phyloP scores from a whole-genome alignment of 768 basidiomycete species.

The Hirschioporus abietinus region DNA sequence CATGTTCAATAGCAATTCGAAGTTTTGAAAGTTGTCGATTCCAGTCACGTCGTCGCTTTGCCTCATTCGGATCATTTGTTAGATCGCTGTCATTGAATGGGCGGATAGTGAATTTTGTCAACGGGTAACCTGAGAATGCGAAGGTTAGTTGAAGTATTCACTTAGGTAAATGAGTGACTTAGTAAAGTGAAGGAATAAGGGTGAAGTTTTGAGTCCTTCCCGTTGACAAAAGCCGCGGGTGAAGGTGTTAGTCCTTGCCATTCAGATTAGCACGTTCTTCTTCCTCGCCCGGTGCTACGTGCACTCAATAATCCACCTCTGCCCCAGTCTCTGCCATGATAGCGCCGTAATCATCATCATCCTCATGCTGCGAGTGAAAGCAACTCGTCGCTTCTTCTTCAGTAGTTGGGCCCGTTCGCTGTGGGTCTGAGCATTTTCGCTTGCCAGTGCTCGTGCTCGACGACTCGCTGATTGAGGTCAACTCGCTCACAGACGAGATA shows the following conservation, averaged over 20 bases:
- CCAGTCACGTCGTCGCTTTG: conserved; percentile 15
- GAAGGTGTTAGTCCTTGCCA: no score
- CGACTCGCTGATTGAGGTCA: conserved; percentile 8
- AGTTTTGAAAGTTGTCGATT: conserved; percentile 18
- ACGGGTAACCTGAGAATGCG: conserved; percentile 20
- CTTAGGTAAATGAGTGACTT: no score
- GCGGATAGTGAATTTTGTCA: conserved; percentile 17
- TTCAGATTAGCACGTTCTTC: no score
- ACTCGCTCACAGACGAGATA: conserved; percentile 25
- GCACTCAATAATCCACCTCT: no score
- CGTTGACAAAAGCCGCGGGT: no score
- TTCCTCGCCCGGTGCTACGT: no score
- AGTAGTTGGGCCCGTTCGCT: conserved; percentile 57
- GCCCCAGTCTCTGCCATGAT: no score
- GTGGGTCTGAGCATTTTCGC: conserved; percentile 20
- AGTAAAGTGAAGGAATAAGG: no score
- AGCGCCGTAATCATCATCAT: no score
- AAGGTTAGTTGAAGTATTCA: no score
- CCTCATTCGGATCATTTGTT: background rate
- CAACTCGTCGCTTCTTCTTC: conserved; percentile 84
- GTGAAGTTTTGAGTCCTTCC: no score
- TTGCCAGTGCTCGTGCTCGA: conserved; percentile 22
- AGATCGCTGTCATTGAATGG: conserved; percentile 23
- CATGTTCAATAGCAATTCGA: conserved; percentile 24
- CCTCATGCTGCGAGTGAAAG: conserved; percentile 61